phyloP scores from a whole-genome alignment of 352 stramenopile species.

The Phytopythium sindhum region DNA sequence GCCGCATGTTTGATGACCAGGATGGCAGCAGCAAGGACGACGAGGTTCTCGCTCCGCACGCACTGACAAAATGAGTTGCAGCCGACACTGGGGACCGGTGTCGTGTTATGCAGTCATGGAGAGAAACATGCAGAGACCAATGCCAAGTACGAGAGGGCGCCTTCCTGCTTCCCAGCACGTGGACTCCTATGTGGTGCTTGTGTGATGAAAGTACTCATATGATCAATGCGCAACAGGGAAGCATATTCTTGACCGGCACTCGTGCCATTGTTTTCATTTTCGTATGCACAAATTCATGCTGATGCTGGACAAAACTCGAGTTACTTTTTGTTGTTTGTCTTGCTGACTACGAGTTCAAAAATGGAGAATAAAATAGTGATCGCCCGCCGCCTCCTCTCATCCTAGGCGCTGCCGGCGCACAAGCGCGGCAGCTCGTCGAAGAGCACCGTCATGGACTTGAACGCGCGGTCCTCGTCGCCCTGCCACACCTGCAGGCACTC shows the following conservation, averaged over 20 bases:
- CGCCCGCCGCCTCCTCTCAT: not conserved
- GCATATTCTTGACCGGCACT: too few relatives aligned
- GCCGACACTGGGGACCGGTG: not conserved
- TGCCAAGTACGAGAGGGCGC: too few relatives aligned
- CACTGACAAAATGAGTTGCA: not conserved
- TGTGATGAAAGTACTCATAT: too few relatives aligned
- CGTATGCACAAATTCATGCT: too few relatives aligned
- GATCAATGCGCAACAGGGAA: too few relatives aligned
- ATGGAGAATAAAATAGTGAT: not conserved
- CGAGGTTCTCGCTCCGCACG: not conserved
- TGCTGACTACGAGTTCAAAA: not conserved
- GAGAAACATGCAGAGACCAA: too few relatives aligned
- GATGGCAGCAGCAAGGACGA: conserved; percentile 14
- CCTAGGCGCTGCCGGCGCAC: conserved; percentile 22
- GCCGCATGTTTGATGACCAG: conserved; percentile 44
- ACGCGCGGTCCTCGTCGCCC: conserved; percentile 63
- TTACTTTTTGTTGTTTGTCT: not conserved
- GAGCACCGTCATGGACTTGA: conserved; percentile 66
- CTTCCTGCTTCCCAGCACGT: too few relatives aligned
- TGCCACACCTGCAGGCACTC: conserved; percentile 65
- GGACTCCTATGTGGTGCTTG: too few relatives aligned
- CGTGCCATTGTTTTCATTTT: too few relatives aligned
- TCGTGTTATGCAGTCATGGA: too few relatives aligned
- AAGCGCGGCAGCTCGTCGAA: conserved; percentile 60
- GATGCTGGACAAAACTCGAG: not conserved